phyloP scores from a whole-genome alignment of 257 asterid genomes.

The Rauvolfia tetraphylla region DNA sequence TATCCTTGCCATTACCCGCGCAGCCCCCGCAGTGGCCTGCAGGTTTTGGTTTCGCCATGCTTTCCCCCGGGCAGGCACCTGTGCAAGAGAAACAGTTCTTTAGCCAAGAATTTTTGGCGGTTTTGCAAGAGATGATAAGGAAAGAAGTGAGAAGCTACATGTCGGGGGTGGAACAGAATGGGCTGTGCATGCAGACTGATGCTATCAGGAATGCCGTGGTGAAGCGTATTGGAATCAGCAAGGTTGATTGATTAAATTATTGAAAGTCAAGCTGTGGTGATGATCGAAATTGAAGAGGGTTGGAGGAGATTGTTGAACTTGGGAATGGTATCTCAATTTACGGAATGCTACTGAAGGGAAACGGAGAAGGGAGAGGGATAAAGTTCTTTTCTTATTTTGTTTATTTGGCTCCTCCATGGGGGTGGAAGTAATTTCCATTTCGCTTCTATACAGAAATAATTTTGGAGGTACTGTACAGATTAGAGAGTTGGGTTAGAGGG shows the following conservation, averaged over 20 bases:
- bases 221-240: constrained; percentile 70
- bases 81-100: constrained; percentile 57
- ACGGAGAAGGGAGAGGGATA: background rate
- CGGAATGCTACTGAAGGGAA: background rate
- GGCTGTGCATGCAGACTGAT: constrained; percentile 40
- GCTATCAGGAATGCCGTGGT: constrained; percentile 61
- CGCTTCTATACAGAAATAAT: constrained; percentile 38
- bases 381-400: background rate
- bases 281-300: background rate
- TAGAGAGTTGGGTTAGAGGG: constrained; percentile 8
- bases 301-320: background rate
- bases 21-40: constrained; percentile 22
- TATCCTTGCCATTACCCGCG: constrained; percentile 2
- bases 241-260: constrained; percentile 42
- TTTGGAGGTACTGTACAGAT: constrained; percentile 44
- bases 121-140: constrained; percentile 70
- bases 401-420: background rate
- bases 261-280: background rate
- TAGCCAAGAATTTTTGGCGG: constrained; percentile 53
- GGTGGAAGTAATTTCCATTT: constrained; percentile 17
- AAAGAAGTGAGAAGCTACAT: constrained; percentile 67
- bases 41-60: constrained; percentile 14
- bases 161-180: constrained; percentile 53
- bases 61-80: background rate
- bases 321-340: background rate